phyloP scores from a whole-genome alignment of 768 basidiomycete species.

The Mycena kentingensis region DNA sequence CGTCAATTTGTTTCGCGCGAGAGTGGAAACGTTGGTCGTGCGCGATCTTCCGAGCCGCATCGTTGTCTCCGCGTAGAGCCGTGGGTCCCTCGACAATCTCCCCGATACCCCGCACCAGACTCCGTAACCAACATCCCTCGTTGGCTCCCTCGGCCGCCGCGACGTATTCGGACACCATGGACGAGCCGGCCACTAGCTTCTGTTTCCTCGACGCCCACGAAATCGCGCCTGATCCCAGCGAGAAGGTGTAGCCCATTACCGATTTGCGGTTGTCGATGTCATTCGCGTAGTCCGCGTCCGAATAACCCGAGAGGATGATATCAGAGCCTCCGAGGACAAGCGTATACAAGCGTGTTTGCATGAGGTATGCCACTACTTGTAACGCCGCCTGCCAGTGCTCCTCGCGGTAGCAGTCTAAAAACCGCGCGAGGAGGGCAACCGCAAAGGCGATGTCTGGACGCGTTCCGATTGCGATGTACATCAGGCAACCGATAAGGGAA shows the following conservation, averaged over 20 bases:
- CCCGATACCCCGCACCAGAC: conserved; percentile 7
- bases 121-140: conserved; percentile 27
- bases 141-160: conserved; percentile 19
- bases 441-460: background rate
- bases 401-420: conserved; percentile 26
- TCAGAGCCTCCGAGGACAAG: conserved; percentile 18
- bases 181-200: conserved; percentile 33
- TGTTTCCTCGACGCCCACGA: conserved; percentile 33
- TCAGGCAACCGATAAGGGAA: conserved; percentile 22
- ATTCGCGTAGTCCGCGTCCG: conserved; percentile 1
- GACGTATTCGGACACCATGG: conserved; percentile 39
- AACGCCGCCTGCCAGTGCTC: conserved; percentile 37
- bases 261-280: background rate
- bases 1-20: conserved; percentile 37
- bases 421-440: conserved; percentile 26
- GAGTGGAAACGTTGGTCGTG: background rate
- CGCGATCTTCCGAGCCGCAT: background rate
- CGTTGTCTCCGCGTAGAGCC: conserved; percentile 3
- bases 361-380: conserved; percentile 37
- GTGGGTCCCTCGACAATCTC: background rate
- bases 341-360: conserved; percentile 3
- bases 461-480: conserved; percentile 26
- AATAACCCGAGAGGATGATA: conserved; percentile 11
- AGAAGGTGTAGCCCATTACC: no score
- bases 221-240: no score